Evolutionary conservation across 768 basidiomycete genomes (phyloP).

Genomic region (Mycena filopes): DNA sequence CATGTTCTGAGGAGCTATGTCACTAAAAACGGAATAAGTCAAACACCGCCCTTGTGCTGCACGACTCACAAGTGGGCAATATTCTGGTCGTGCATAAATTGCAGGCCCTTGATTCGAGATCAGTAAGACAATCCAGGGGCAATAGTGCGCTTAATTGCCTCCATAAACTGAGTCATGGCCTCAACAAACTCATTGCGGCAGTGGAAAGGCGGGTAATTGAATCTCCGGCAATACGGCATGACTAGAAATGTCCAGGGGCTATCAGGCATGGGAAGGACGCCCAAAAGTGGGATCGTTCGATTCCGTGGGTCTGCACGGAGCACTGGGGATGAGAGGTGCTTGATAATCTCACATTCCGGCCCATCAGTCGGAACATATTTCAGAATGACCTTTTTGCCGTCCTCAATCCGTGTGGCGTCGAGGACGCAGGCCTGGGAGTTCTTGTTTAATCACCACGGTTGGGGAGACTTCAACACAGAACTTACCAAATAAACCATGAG

Average conservation of each 20-base stretch:
- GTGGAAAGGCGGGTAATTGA: conserved; percentile 27
- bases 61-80: too few relatives aligned
- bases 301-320: neutral
- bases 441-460: too few relatives aligned
- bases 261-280: conserved; percentile 7
- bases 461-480: neutral
- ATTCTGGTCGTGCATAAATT: too few relatives aligned
- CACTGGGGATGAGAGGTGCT: neutral
- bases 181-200: conserved; percentile 28
- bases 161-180: neutral
- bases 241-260: conserved; percentile 9
- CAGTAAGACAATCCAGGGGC: too few relatives aligned
- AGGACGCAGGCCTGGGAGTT: neutral
- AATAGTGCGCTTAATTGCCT: too few relatives aligned
- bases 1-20: conserved; percentile 9
- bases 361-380: conserved; percentile 6
- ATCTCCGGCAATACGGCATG: conserved; percentile 21
- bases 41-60: too few relatives aligned
- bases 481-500: neutral
- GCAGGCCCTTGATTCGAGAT: too few relatives aligned
- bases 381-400: conserved; percentile 20
- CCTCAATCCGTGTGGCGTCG: conserved; percentile 21
- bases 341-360: neutral
- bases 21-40: neutral
- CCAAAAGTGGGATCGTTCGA: conserved; percentile 15